Evolutionary conservation across 2,329 filamentous ascomycete genomes (phyloP), one percentile per base, ranked within the genome.

Genomic region (Hypoxylon sp.): DNA sequence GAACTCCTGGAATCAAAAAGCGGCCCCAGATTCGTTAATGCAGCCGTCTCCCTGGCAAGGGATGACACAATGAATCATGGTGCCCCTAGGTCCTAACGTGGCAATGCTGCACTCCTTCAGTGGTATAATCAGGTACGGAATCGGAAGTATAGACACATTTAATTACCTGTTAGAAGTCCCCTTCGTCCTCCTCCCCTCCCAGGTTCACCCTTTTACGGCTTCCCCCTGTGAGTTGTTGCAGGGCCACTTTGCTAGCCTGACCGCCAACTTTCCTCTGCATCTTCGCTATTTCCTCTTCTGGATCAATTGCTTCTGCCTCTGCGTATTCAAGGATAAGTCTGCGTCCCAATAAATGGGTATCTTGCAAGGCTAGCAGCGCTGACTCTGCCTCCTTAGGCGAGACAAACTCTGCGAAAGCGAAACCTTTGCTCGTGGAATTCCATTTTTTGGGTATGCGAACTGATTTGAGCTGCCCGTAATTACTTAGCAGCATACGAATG

Each of bases 401-500:
- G 68, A 93, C 89, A 80, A 98, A 99, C 76, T 98, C 94, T 48
- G 93, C 95, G 84, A 99, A 99, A 57, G 93, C 96, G 80, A 97
- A 99, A 62, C 96, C 96, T 79, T 95, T 91, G 74, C 94, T 89
- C 55, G 89, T 89, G 72, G 90, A 89, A 81, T 97, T 93, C 78
- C 97, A 95, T 80, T 97, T 98, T 83, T 97, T 94, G 55, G 96
- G 96, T 75, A 99, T 88, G 68, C 96, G 92, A 65, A 99, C 93
- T 55, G 93, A 95, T 74, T 93, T 91, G 68, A 99, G 87, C 77
- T 97, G 91, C 46, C 96, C 96, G 80, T 97, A 98, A 33, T 93
- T 89, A 66, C 92, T 89, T 77, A 98, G 94, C 42, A 98, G 84
- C 56, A 91, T 84, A 68, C 93, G 88, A 62, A 99, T 86, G 77